Evolutionary conservation across 495 filamentous ascomycete genomes (phyloP).

Genomic region (Daldinia caldariorum): DNA sequence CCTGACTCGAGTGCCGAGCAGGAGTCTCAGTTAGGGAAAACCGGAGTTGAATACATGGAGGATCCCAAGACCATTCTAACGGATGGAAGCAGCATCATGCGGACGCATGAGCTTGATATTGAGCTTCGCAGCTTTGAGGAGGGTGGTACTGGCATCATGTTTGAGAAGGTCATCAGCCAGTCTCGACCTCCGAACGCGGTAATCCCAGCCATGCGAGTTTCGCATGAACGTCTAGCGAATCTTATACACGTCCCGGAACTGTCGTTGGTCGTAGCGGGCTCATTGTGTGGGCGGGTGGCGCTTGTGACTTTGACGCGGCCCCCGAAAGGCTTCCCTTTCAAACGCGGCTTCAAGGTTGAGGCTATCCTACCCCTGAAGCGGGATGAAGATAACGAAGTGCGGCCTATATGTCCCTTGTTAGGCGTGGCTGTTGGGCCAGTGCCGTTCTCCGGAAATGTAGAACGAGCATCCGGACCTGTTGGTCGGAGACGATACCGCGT

Average conservation of each 20-base stretch:
- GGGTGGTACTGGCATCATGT: conserved; percentile 53
- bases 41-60: background rate
- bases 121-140: conserved; percentile 63
- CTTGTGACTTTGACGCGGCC: conserved; percentile 74
- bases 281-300: conserved; percentile 77
- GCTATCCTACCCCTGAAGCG: conserved; percentile 52
- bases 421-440: conserved; percentile 56
- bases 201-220: conserved; percentile 48
- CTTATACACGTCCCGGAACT: conserved; percentile 79
- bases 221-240: conserved; percentile 79
- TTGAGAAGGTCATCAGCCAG: conserved; percentile 57
- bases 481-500: conserved; percentile 71
- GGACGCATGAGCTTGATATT: conserved; percentile 67
- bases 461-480: conserved; percentile 38
- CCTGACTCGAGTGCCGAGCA: background rate
- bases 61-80: conserved; percentile 11
- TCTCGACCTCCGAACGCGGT: conserved; percentile 57
- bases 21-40: background rate
- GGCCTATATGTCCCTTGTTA: conserved; percentile 53
- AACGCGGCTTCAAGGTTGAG: conserved; percentile 57
- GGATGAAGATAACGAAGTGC: conserved; percentile 51
- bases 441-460: conserved; percentile 62
- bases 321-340: conserved; percentile 28
- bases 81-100: conserved; percentile 58
- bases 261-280: conserved; percentile 76